Percentiles rank a stretch among this genome's conserved stretches.
Conservation (phyloP, 2,329 filamentous ascomycete genomes). For the Talaromyces sp. region DNA sequence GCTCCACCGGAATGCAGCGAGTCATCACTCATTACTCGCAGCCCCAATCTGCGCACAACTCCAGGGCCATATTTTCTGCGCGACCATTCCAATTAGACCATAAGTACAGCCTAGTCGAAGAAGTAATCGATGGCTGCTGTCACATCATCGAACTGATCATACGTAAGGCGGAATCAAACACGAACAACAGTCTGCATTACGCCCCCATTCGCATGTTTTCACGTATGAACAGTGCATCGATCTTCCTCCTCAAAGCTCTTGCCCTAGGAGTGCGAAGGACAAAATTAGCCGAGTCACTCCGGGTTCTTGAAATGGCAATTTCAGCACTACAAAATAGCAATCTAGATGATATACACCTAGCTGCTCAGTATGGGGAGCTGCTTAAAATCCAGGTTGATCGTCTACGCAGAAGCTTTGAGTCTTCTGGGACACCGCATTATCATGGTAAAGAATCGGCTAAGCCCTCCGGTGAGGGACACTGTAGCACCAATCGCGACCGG, state of each 20-base stretch:
- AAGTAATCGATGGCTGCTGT: not conserved
- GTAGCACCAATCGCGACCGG: not conserved
- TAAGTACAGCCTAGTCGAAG: not conserved
- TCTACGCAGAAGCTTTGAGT: constrained; percentile 26
- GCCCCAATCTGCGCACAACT: constrained; percentile 30
- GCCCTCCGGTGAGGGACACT: not conserved
- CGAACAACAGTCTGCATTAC: not conserved
- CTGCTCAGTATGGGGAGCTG: constrained; percentile 49
- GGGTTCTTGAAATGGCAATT: not conserved
- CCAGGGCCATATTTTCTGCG: not conserved
- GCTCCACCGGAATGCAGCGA: constrained; percentile 49
- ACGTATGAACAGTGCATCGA: constrained; percentile 43
- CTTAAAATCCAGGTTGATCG: constrained; percentile 45
- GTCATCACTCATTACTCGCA: constrained; percentile 51
- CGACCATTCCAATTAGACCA: not conserved
- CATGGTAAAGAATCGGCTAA: not conserved
- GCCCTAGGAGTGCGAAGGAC: constrained; percentile 48
- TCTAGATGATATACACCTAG: constrained; percentile 52
- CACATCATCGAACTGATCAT: not conserved
- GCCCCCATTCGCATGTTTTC: constrained; percentile 52
- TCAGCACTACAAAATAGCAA: constrained; percentile 40
- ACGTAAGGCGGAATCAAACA: not conserved
- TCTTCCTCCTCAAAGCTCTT: constrained; percentile 52
- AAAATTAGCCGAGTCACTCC: constrained; percentile 43
- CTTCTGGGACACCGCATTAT: not conserved